These are phyloP conservation scores for Azolla pinnata DNA, from an alignment of 75 land plant species.

Conservation along the genomic window DNA sequence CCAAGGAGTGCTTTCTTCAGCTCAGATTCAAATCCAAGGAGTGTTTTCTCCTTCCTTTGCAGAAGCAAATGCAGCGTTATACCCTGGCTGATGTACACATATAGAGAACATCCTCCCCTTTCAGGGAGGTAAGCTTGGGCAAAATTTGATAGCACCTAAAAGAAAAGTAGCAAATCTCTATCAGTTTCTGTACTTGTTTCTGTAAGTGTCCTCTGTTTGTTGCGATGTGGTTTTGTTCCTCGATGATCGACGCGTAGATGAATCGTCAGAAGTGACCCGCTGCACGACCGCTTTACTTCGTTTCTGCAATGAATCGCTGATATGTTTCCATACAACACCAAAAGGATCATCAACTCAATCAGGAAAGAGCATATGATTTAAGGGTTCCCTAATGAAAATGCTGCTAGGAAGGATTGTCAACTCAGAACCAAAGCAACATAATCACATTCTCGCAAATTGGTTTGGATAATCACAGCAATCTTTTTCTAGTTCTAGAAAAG, in stretches of 20 bases:
- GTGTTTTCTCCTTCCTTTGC: too few relatives aligned
- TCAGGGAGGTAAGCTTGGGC: too few relatives aligned
- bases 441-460: background rate
- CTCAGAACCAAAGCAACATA: background rate
- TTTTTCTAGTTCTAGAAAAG: too few relatives aligned
- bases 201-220: slow-evolving; percentile 3
- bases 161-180: too few relatives aligned
- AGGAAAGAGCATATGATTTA: background rate
- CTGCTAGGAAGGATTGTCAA: too few relatives aligned
- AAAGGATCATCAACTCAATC: background rate
- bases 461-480: background rate
- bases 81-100: too few relatives aligned
- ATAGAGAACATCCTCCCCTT: too few relatives aligned
- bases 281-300: slow-evolving; percentile 56
- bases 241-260: slow-evolving; percentile 59
- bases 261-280: slow-evolving; percentile 42
- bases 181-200: slow-evolving; percentile 7
- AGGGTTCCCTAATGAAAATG: background rate
- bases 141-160: too few relatives aligned
- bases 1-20: too few relatives aligned
- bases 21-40: too few relatives aligned
- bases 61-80: too few relatives aligned
- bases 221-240: slow-evolving; percentile 20
- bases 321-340: slow-evolving; percentile 3
- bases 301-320: slow-evolving; percentile 64